Base-by-base conservation (phyloP, 768 basidiomycete species). In the Termitomyces sp. region DNA sequence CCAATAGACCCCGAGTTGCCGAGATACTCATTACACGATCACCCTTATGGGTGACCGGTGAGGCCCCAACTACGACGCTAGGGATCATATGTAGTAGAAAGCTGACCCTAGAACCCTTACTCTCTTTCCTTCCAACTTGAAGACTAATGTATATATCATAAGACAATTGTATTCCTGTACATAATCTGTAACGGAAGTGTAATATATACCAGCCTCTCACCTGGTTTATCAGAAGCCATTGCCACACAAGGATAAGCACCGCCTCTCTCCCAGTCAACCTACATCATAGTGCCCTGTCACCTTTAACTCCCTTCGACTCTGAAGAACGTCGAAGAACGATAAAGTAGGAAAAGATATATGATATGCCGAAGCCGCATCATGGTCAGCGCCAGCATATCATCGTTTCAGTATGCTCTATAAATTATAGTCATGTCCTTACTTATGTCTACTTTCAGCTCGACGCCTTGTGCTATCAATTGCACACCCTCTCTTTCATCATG, bases 401-500 rank as follows among this genome's bases (percentile, higher is more conserved):
- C 63, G 73, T 79, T 64, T 84, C 86, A 33, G 87, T 85, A 66
- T 48, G 39, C 20, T 40, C 52, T 36, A 48, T 43, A 38, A 38
- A 22, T 31, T 40, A 18, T 27, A 47, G 45, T 20, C 36, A 53
- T 27, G 53, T 38, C 38, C 59, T 49, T 25, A 33, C 44, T 45
- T 41, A 50, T 46, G 27, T 22, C 52, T 35, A 27, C 23, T 35
- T 60, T 41, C 63, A 91, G 90, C 78, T 91, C 66, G 85, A 91
- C 68, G 70, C 77, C 55, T 70, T 90, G 31, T 74, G 88, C 56
- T 86, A 86, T 71, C 86, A 90, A 65, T 72, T 92, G 58, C 82
- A 88, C 68, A 78, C 83, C 48, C 66, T 91, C 54, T 91, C 89
- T 40, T 91, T 89, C 77, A 81, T 91, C 70, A 76, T 88, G 31